Evolutionary conservation across 345 rosid species (phyloP), one percentile per base, ranked within the genome.

Genomic region (Sonneratia caseolaris): DNA sequence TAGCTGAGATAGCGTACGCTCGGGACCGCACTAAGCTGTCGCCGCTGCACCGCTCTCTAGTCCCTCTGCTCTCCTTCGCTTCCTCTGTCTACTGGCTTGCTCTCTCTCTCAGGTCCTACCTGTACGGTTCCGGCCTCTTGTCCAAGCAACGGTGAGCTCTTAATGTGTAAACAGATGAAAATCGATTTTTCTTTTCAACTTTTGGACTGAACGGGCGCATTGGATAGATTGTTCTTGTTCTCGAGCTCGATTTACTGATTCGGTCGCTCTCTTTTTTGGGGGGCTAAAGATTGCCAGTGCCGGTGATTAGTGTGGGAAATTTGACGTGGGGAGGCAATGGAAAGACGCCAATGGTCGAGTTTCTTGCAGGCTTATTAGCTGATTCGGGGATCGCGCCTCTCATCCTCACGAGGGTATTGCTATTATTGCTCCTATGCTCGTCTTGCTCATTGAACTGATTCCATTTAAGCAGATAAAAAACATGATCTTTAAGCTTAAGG

Each of bases 271-370:
- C 19, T 18, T 35, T 43, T 64, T 42, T 5, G 45, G 19, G 37
- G 37, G 79, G n/a, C 70, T 75, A 43, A 84, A 92, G 98, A 80
- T 75, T 90, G 77, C 90, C 90, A 0, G 84, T 92, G 76, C 95
- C 95, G 47, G 96, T 90, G 76, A 92, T 88, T 75, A 88, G 98
- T 71, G 92, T 90, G 16, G 98, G 96, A 71, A 92, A 92, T 79
- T 77, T 92, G 78, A 90, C 90, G 12, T 92, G 98, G 98, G 96
- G 96, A 80, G 96, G 95, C 68, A 88, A 86, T 68, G 96, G 98
- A 71, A 92, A 92, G 88, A 92, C 96, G n/a, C 95, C 98, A 14
- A 90, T 90, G 98, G 95, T 84, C 69, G 91, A 90, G 79, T 85
- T 79, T 83, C 81, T 90, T 71, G 84, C 93, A 1, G 77, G 66